Evolutionary conservation across 169 alveolate genomes (phyloP).

Genomic region (Cryptosporidium meleagridis): DNA sequence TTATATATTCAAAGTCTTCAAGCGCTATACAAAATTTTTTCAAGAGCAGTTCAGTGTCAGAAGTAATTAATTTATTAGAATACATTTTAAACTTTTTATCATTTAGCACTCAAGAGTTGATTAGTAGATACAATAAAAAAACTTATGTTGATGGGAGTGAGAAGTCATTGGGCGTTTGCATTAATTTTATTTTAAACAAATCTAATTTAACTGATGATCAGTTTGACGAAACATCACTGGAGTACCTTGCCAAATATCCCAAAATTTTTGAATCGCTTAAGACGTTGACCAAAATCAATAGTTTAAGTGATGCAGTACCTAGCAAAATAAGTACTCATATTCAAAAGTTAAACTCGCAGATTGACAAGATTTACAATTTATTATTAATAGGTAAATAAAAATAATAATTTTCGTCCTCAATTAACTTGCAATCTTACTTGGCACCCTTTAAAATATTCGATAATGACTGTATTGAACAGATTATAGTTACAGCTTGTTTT

Average conservation of each 20-base stretch:
- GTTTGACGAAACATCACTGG: slow-evolving; percentile 34
- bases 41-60: not conserved
- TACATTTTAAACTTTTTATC: slow-evolving; percentile 17
- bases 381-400: not conserved
- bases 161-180: slow-evolving; percentile 15
- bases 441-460: not conserved
- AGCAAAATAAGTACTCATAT: not conserved
- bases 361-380: slow-evolving; percentile 6
- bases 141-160: not conserved
- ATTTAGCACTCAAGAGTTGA: slow-evolving; percentile 3
- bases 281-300: slow-evolving; percentile 12
- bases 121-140: not conserved
- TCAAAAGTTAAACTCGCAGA: not conserved
- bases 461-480: slow-evolving; percentile 33
- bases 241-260: slow-evolving; percentile 64
- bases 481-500: slow-evolving; percentile 50
- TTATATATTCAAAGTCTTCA: not conserved
- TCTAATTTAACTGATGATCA: not conserved
- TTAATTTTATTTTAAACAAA: slow-evolving; percentile 9
- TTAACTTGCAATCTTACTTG: not conserved
- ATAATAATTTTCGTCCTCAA: not conserved
- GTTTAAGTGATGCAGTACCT: not conserved
- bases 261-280: slow-evolving; percentile 55
- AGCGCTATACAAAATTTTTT: not conserved
- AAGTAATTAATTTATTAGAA: not conserved